These are phyloP conservation scores for Aegilops tauschii DNA, from an alignment of 176 grass and related monocot species.

Conservation along the genomic window DNA sequence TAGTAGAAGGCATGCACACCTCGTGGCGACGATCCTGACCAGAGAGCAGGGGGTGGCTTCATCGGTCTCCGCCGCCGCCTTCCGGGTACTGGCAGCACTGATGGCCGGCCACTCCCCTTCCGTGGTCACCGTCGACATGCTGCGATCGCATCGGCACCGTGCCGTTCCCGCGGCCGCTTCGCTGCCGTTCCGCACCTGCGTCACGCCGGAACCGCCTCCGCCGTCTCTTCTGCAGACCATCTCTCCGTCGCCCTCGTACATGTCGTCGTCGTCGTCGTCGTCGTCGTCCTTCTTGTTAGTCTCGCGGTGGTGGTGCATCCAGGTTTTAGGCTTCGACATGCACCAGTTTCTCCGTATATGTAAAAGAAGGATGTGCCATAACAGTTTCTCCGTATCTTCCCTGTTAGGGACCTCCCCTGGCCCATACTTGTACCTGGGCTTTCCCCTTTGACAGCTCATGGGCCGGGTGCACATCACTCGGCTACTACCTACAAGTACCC, in stretches of 20 bases:
- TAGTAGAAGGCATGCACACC: constrained; percentile 15
- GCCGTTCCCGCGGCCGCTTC: neutral
- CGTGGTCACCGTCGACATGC: neutral
- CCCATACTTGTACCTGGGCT: no score
- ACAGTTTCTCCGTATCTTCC: no score
- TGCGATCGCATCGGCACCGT: neutral
- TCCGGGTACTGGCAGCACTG: no score
- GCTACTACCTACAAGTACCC: no score
- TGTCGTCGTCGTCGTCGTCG: neutral
- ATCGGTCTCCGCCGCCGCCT: neutral
- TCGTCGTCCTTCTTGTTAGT: neutral
- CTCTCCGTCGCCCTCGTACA: neutral
- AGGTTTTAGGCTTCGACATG: neutral
- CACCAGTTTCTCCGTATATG: no score
- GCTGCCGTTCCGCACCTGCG: constrained; percentile 4
- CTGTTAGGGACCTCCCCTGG: no score
- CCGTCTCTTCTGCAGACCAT: neutral
- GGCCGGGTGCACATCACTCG: no score
- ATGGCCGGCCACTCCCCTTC: no score
- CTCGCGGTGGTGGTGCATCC: neutral
- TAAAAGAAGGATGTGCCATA: neutral
- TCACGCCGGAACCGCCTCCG: constrained; percentile 6
- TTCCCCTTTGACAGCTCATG: no score
- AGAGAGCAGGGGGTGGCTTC: neutral
- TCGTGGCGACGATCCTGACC: neutral